Evolutionary conservation across 305 asterid species (phyloP).

Genomic region (Rubia tinctorum): DNA sequence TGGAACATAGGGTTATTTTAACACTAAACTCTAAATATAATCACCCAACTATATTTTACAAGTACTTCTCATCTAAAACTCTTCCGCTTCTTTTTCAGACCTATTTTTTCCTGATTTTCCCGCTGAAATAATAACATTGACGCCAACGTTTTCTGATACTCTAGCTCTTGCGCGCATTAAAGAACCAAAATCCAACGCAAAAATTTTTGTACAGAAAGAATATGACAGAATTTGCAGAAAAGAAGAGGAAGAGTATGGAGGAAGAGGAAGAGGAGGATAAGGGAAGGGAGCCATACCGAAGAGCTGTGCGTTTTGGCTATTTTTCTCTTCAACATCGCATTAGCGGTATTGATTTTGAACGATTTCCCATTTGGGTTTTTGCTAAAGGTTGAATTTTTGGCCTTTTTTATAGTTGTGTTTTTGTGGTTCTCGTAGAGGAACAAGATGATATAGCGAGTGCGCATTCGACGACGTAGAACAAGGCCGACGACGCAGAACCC

Average conservation of each 20-base stretch:
- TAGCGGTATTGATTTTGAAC: background rate
- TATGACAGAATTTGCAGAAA: background rate
- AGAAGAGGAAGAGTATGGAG: background rate
- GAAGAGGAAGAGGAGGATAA: conserved; percentile 6
- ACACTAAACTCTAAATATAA: too few relatives aligned
- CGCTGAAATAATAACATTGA: too few relatives aligned
- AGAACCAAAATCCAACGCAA: background rate
- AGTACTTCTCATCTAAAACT: background rate
- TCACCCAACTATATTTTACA: too few relatives aligned
- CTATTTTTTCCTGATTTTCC: background rate
- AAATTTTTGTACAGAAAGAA: background rate
- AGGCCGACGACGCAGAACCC: too few relatives aligned
- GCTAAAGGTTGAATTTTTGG: background rate
- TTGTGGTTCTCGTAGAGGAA: conserved; percentile 3
- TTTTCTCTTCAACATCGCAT: background rate
- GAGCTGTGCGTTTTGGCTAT: conserved; percentile 6
- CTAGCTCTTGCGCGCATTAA: background rate
- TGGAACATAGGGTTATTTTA: too few relatives aligned
- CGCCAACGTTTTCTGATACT: too few relatives aligned
- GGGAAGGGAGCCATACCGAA: conserved; percentile 1
- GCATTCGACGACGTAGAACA: too few relatives aligned
- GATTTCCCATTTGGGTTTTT: background rate
- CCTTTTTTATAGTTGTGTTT: background rate
- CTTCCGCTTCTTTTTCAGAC: background rate
- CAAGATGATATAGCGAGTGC: conserved; percentile 3